phyloP scores from a whole-genome alignment of 805 yeast species.

The Wickerhamomyces canadensis region DNA sequence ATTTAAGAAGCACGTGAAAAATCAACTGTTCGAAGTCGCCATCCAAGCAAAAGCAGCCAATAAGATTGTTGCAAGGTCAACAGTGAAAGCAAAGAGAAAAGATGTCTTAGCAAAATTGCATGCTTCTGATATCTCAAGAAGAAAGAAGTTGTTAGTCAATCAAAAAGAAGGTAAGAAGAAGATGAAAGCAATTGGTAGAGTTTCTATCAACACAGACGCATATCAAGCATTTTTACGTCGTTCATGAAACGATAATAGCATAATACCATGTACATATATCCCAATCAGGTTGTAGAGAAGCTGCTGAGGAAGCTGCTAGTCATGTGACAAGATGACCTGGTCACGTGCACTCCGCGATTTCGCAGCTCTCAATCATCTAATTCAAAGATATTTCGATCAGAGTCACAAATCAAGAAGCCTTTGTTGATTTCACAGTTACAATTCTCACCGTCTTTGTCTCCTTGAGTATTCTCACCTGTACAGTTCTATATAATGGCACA shows the following conservation, averaged over 20 bases:
- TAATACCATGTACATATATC: no score
- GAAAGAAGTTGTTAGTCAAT: slow-evolving; percentile 79
- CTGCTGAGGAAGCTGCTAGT: no score
- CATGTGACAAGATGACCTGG: no score
- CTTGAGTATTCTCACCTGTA: no score
- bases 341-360: no score
- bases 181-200: slow-evolving; percentile 74
- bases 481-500: slow-evolving; percentile 9
- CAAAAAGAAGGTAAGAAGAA: slow-evolving; percentile 93
- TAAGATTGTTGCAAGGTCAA: slow-evolving; percentile 83
- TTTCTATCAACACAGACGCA: slow-evolving; percentile 76
- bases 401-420: no score
- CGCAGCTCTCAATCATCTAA: no score
- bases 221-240: slow-evolving; percentile 73
- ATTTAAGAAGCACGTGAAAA: slow-evolving; percentile 71
- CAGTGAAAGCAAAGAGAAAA: slow-evolving; percentile 87
- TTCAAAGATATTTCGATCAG: no score
- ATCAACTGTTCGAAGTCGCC: slow-evolving; percentile 87
- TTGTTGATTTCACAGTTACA: background rate
- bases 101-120: slow-evolving; percentile 93
- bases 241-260: no score
- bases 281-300: no score
- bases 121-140: slow-evolving; percentile 87
- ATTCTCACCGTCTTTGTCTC: no score
- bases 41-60: slow-evolving; percentile 84